These are phyloP conservation scores for Cladosporium sp. DNA, from an alignment of 2,329 filamentous ascomycete species.

Conservation along the genomic window DNA sequence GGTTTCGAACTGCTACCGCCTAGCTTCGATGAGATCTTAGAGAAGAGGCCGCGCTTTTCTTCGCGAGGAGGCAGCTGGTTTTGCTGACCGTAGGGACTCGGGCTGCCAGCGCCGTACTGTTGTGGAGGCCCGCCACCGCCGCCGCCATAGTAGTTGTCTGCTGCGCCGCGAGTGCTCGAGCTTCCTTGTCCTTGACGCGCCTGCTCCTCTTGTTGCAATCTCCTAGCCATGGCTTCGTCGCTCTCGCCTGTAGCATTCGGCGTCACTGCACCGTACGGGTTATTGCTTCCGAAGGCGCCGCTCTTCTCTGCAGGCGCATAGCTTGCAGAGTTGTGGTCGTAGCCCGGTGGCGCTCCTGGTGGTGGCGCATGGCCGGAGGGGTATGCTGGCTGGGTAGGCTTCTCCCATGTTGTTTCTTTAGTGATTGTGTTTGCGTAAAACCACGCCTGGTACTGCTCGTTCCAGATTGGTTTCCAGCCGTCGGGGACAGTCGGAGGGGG, in stretches of 20 bases:
- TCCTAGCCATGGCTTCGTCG: constrained; percentile 58
- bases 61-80: constrained; percentile 35
- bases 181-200: background rate
- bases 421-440: constrained; percentile 91
- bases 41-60: constrained; percentile 49
- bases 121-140: background rate
- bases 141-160: constrained; percentile 16
- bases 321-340: constrained; percentile 50
- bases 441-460: constrained; percentile 87
- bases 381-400: constrained; percentile 68
- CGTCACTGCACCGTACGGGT: constrained; percentile 60
- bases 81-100: constrained; percentile 36
- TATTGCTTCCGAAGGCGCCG: constrained; percentile 61
- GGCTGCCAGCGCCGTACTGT: background rate
- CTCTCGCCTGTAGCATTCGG: constrained; percentile 6
- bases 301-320: constrained; percentile 38
- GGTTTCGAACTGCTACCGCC: constrained; percentile 29
- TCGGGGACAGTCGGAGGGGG: constrained; percentile 68
- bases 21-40: constrained; percentile 55
- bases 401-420: constrained; percentile 88
- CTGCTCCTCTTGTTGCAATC: constrained; percentile 76
- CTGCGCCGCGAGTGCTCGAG: constrained; percentile 29
- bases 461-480: constrained; percentile 84
- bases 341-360: constrained; percentile 50
- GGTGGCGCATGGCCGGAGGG: constrained; percentile 48